Evolutionary conservation across 495 filamentous ascomycete genomes (phyloP).

Genomic region (Neurospora sp.): DNA sequence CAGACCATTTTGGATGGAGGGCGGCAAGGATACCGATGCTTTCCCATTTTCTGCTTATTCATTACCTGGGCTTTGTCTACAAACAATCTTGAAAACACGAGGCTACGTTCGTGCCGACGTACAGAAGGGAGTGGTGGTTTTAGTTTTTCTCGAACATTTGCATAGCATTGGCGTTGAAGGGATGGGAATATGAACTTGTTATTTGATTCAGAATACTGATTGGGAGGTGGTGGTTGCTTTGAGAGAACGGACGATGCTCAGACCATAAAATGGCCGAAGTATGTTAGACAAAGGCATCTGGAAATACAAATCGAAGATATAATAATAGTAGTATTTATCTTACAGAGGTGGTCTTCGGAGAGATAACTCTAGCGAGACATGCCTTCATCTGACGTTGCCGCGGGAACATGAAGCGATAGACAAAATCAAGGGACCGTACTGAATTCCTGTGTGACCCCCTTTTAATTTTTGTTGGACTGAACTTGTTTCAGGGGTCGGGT

Average conservation of each 20-base stretch:
- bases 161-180: not conserved
- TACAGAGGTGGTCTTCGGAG: not conserved
- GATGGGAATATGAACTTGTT: not conserved
- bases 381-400: not conserved
- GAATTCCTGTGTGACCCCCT: not conserved
- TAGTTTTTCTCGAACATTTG: not conserved
- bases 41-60: not conserved
- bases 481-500: not conserved
- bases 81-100: not conserved
- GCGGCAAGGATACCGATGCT: not conserved
- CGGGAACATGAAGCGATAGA: not conserved
- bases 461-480: not conserved
- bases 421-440: not conserved
- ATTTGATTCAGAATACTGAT: not conserved
- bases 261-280: not conserved
- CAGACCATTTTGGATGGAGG: not conserved
- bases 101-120: not conserved
- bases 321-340: not conserved
- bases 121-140: not conserved
- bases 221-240: not conserved
- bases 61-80: not conserved
- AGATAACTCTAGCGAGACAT: not conserved
- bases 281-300: not conserved
- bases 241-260: not conserved
- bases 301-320: not conserved